Conservation (phyloP, 2,329 filamentous ascomycete genomes). For the Xylaria sp. region DNA sequence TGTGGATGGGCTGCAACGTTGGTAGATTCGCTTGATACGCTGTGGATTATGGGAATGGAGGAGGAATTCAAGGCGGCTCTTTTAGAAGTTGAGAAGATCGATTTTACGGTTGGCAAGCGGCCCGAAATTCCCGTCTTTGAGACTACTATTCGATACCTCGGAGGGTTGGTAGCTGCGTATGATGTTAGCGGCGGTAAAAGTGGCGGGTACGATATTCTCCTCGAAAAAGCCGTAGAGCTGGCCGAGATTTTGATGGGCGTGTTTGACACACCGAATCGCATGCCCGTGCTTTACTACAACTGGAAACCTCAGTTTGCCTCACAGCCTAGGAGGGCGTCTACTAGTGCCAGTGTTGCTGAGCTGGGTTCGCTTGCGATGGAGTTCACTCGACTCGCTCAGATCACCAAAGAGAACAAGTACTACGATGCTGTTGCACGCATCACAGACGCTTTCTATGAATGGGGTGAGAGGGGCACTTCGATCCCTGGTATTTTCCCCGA, state of each 20-base stretch:
- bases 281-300: slow-evolving; percentile 82
- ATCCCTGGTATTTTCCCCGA: slow-evolving; percentile 84
- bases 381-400: slow-evolving; percentile 85
- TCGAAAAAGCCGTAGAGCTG: slow-evolving; percentile 74
- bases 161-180: slow-evolving; percentile 83
- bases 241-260: slow-evolving; percentile 74
- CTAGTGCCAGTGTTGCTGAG: slow-evolving; percentile 67
- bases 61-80: slow-evolving; percentile 71
- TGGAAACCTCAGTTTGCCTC: slow-evolving; percentile 72
- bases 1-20: slow-evolving; percentile 76
- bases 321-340: slow-evolving; percentile 66
- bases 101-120: slow-evolving; percentile 76
- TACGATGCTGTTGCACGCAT: slow-evolving; percentile 90
- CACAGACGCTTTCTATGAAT: slow-evolving; percentile 76
- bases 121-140: slow-evolving; percentile 87
- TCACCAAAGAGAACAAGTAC: slow-evolving; percentile 81
- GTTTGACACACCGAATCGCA: slow-evolving; percentile 89
- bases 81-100: slow-evolving; percentile 63
- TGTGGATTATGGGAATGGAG: slow-evolving; percentile 75
- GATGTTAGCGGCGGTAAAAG: slow-evolving; percentile 73
- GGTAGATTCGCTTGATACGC: slow-evolving; percentile 70
- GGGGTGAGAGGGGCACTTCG: slow-evolving; percentile 71
- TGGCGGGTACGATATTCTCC: slow-evolving; percentile 64
- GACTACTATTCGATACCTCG: slow-evolving; percentile 88
- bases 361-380: slow-evolving; percentile 83